Evolutionary conservation across 2,329 filamentous ascomycete species (phyloP), one percentile per base, ranked within the genome.

Genomic region (Thielaviopsis musarum): DNA sequence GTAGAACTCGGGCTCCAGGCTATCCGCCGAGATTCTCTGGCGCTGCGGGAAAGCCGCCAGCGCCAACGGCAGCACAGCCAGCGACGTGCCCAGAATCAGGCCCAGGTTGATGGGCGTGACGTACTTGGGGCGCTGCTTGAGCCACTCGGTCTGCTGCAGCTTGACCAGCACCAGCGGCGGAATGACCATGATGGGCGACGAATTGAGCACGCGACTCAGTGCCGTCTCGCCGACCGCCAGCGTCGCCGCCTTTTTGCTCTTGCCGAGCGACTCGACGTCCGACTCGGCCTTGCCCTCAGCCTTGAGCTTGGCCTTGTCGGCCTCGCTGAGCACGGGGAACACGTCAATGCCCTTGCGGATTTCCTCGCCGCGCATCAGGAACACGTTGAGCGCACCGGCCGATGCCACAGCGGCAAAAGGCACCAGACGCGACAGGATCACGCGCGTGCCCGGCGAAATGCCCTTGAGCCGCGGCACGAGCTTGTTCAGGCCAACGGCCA

Each of bases 361-460:
- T 74, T 98, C 93, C 71, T 96, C 91, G 64, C 89, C 85, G 62
- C 93, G 88, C 93, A 98, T 98, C 59, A 98, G 80, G 73, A 96
- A 94, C 26, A 96, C 93, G 72, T 98, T 98, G 63, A 98, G 78
- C 1, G 84, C 89, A 67, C 90, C 91, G 3, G 93, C 93, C 61
- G 83, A 87, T 30, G 91, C 91, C 12, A 98, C 93, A 13, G 93
- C 93, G 0, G 91, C 93, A 69, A 98, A 98, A 26, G 93, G 93
- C 6, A 97, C 91, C 9, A 98, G 80, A n/a, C 93, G 84, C 59
- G 82, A 79, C 2, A 97, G 82, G 21, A 94, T 82, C 48, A 85
- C 78, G 62, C 84, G 83, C 2, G 91, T 87, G 58, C 82, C 81
- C 0, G 88, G 87, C 17, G 85, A 82, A 54, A 97, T 75, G 62